A percentile compares a stretch with the other conserved stretches of the same genome.
These are phyloP conservation scores for Trypanosoma lewisi DNA, from an alignment of 208 protist genomes.

Conservation along the genomic window DNA sequence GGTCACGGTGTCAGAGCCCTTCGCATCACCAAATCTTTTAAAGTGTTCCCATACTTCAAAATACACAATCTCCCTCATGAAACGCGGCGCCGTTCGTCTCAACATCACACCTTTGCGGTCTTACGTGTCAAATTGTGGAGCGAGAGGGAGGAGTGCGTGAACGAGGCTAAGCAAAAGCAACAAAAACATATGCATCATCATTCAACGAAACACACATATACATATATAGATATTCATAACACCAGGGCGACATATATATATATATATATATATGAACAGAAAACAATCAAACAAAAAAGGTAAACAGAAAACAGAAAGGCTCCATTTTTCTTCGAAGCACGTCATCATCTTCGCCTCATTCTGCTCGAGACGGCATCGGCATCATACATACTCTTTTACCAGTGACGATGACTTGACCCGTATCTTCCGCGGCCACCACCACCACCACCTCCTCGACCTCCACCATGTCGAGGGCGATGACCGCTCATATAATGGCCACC, in stretches of 20 bases:
- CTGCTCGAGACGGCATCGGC: too few relatives aligned
- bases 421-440: constrained; percentile 12
- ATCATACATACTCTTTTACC: too few relatives aligned
- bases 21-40: constrained; percentile 28
- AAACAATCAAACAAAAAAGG: neutral
- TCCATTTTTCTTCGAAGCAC: neutral
- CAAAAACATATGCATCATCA: neutral
- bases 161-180: constrained; percentile 7
- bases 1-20: constrained; percentile 23
- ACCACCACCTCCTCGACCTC: constrained; percentile 11
- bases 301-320: neutral
- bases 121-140: neutral
- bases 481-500: constrained; percentile 65
- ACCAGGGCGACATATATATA: neutral
- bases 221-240: neutral
- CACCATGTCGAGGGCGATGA: constrained; percentile 22
- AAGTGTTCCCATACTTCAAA: constrained; percentile 35
- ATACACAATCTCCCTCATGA: constrained; percentile 24
- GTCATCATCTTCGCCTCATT: too few relatives aligned
- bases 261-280: neutral
- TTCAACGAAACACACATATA: neutral
- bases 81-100: constrained; percentile 1
- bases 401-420: constrained; percentile 9
- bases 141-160: neutral
- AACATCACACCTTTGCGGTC: constrained; percentile 13